These are phyloP conservation scores for Arabidopsis hybrid DNA, from an alignment of 441 rosid genomes.

Conservation along the genomic window DNA sequence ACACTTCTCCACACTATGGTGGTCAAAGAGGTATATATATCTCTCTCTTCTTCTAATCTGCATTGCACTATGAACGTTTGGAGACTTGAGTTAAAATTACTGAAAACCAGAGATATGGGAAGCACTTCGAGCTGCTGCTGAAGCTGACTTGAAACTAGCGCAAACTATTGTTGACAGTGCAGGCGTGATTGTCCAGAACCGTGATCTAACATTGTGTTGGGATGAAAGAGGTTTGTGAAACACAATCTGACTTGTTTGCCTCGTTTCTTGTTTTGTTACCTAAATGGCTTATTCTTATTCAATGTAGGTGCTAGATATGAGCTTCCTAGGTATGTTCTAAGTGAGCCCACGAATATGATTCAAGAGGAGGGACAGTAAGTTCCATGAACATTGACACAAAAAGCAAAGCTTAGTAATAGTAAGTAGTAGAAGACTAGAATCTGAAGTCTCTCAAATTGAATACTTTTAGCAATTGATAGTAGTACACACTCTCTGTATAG, in stretches of 20 bases:
- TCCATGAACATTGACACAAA: background rate
- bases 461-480: constrained; percentile 4
- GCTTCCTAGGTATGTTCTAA: constrained; percentile 63
- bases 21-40: constrained; percentile 58
- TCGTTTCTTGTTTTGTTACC: constrained; percentile 5
- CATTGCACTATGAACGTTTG: background rate
- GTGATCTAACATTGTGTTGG: constrained; percentile 66
- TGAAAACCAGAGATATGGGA: constrained; percentile 64
- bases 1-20: constrained; percentile 77
- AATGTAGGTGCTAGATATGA: constrained; percentile 64
- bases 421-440: background rate
- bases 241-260: background rate
- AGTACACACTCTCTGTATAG: constrained; percentile 5
- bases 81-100: background rate
- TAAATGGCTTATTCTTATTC: background rate
- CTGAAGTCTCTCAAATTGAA: background rate
- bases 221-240: constrained; percentile 63
- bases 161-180: constrained; percentile 66
- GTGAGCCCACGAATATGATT: constrained; percentile 66
- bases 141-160: constrained; percentile 60
- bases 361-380: constrained; percentile 21
- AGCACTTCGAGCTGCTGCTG: constrained; percentile 67
- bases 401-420: constrained; percentile 26
- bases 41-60: background rate
- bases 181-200: constrained; percentile 60